Base-by-base conservation (phyloP, 1,284 basidiomycete genomes). In the Pascua guehoae region DNA sequence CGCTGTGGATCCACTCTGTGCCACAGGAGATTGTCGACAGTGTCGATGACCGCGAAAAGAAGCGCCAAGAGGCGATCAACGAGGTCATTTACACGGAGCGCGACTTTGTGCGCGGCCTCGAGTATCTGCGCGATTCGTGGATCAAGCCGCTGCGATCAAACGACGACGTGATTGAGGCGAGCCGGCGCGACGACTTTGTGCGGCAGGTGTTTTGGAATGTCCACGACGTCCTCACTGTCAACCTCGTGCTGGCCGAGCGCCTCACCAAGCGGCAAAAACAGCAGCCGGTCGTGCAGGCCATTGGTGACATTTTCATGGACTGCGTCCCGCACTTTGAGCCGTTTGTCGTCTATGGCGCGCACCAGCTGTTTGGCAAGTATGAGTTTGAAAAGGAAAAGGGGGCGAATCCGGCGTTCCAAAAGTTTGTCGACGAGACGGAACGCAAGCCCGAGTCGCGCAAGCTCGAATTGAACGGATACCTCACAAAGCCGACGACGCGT, bases 341-440 rank as follows among this genome's bases (percentile, higher is more conserved):
- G 2, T 98, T 98, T 69, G 93, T 98, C 52, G 85, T 85, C 47
- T 99, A 98, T 69, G 96, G 96, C 46, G 87, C 93, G 9, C 94
- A 98, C 74, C 96, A 98, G 75, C 80, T 98, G 56, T 98, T 96
- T 74, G 96, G 95, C 17, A 98, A 98, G 77, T 97, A 93, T 75
- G 92, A 97, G 79, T 98, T 98, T 74, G 96, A 98, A 80, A 95
- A 93, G 82, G 96, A 98, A 80, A 98, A 97, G 81, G 86, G 84
- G 51, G 82, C 86, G 50, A 98, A 99, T 78, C 84, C 88, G 1
- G 88, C 86, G n/a, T 99, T 99, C 79, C 88, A 91, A 54, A 85
- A 86, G 66, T 99, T 98, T 77, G 96, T 98, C 48, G 96, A 98
- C 81, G 81, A 86, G 69, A 91, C 89, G 4, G 96, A 99, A 73